Conservation (phyloP, 1,284 basidiomycete genomes). For the Porogramme epimiltina region DNA sequence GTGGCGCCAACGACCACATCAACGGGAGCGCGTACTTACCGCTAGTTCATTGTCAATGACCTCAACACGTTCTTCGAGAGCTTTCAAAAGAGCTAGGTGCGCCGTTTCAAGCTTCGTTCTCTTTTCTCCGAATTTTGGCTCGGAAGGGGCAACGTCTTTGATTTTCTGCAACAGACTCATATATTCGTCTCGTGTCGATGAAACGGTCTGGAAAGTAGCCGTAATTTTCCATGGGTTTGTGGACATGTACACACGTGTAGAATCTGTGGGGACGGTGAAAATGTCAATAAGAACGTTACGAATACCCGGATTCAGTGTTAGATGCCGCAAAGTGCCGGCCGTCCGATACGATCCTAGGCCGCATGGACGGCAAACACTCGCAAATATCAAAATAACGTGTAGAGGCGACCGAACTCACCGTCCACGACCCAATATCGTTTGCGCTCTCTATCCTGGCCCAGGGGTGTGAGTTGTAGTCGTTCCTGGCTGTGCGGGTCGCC, state of each 20-base stretch:
- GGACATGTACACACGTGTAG: constrained; percentile 75
- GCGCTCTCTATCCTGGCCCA: constrained; percentile 72
- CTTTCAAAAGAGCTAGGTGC: constrained; percentile 61
- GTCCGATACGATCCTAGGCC: constrained; percentile 28
- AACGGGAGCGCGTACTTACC: constrained; percentile 52
- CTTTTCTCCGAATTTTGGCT: constrained; percentile 49
- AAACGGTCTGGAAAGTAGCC: constrained; percentile 67
- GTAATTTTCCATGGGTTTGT: constrained; percentile 86
- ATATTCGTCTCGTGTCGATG: constrained; percentile 74
- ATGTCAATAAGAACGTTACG: constrained; percentile 23
- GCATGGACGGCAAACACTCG: constrained; percentile 61
- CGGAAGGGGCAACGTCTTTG: constrained; percentile 51
- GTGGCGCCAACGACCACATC: not conserved
- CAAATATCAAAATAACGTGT: constrained; percentile 55
- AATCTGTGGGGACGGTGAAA: constrained; percentile 54
- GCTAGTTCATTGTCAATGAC: constrained; percentile 65
- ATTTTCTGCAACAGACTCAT: constrained; percentile 59
- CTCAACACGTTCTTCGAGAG: constrained; percentile 63
- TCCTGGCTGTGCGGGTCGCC: constrained; percentile 63
- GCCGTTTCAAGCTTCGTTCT: constrained; percentile 53
- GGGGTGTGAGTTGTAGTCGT: constrained; percentile 60
- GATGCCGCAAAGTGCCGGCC: constrained; percentile 21
- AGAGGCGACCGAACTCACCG: constrained; percentile 64
- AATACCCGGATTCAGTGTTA: constrained; percentile 15
- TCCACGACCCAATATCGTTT: constrained; percentile 81